Percentiles rank a stretch among this genome's conserved stretches.
Evolutionary conservation across 2,329 filamentous ascomycete species (phyloP).

Genomic region (Epichloe uncinata): DNA sequence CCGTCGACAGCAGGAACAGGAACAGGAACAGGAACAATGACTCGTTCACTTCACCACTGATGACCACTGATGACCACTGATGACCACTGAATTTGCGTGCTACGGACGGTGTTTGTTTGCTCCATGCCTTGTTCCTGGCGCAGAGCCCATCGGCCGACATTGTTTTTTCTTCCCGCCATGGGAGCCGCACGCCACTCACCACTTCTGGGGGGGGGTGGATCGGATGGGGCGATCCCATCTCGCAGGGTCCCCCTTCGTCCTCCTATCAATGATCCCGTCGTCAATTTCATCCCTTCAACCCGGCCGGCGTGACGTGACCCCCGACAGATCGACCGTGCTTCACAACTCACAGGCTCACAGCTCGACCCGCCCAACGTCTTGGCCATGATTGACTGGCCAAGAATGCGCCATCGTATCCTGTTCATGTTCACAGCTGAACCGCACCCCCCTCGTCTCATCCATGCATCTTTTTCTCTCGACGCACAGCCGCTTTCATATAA

Average conservation of each 20-base stretch:
- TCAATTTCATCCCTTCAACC: too few species aligned
- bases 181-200: neutral
- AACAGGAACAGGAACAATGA: neutral
- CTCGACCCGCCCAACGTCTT: neutral
- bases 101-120: neutral
- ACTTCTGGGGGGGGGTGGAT: neutral
- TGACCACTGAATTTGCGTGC: too few species aligned
- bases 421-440: neutral
- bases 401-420: neutral
- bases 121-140: neutral
- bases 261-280: neutral
- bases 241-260: too few species aligned
- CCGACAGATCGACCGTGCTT: neutral
- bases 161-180: neutral
- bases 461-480: neutral
- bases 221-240: neutral
- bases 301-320: neutral
- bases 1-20: neutral
- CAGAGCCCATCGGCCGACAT: too few species aligned
- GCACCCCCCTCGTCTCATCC: neutral
- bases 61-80: too few species aligned
- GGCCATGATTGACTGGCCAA: neutral
- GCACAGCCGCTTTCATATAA: conserved; percentile 6
- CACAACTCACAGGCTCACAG: too few species aligned
- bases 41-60: neutral